Conservation (phyloP, 805 yeast species). For the Candida arabinofermentans region DNA sequence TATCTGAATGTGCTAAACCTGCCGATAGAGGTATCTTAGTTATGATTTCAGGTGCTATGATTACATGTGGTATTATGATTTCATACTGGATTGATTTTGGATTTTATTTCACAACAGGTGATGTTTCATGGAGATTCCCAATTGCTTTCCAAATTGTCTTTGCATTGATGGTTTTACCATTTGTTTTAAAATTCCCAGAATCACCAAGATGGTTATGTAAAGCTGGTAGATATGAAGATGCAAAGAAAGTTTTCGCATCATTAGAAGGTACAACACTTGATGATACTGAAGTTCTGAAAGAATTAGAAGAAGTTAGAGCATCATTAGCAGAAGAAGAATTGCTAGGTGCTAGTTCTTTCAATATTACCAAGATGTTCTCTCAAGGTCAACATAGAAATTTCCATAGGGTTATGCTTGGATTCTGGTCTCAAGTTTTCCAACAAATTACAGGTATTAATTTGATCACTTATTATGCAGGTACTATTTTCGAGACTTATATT, state of each 20-base stretch:
- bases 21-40: slow-evolving; percentile 29
- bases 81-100: slow-evolving; percentile 37
- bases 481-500: slow-evolving; percentile 45
- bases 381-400: slow-evolving; percentile 43
- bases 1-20: slow-evolving; percentile 33
- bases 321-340: slow-evolving; percentile 19
- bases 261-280: slow-evolving; percentile 31
- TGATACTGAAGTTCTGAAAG: slow-evolving; percentile 9
- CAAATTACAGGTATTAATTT: slow-evolving; percentile 55
- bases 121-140: slow-evolving; percentile 33
- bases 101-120: slow-evolving; percentile 28
- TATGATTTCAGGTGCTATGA: slow-evolving; percentile 29
- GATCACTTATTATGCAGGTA: slow-evolving; percentile 55
- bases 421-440: slow-evolving; percentile 43
- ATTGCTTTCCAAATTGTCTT: slow-evolving; percentile 32
- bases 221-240: slow-evolving; percentile 39
- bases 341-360: slow-evolving; percentile 23
- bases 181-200: slow-evolving; percentile 31
- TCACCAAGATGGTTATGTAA: slow-evolving; percentile 41
- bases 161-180: slow-evolving; percentile 14
- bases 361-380: slow-evolving; percentile 28
- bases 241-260: slow-evolving; percentile 37
- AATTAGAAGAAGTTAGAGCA: slow-evolving; percentile 17
- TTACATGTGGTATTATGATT: slow-evolving; percentile 27
- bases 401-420: slow-evolving; percentile 44